Conservation (phyloP, 805 yeast genomes). For the Spathaspora arborariae region DNA sequence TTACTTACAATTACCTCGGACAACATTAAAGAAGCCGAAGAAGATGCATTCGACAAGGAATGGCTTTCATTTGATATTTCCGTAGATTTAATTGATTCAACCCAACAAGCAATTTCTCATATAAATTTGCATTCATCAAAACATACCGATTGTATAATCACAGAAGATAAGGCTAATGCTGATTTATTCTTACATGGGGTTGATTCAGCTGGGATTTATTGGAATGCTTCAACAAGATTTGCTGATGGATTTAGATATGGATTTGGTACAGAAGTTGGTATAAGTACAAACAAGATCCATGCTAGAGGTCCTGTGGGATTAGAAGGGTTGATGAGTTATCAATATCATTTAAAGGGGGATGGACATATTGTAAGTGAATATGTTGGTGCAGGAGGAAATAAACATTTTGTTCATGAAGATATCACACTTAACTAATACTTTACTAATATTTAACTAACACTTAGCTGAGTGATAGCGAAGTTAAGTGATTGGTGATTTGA, state of each 20-base stretch:
- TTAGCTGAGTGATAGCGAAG: too few species aligned
- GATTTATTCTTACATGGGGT: constrained; percentile 76
- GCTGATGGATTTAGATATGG: constrained; percentile 99
- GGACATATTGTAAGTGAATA: constrained; percentile 95
- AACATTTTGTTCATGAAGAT: constrained; percentile 71
- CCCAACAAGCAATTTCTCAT: constrained; percentile 75
- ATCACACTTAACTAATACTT: constrained; percentile 35
- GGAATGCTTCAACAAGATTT: constrained; percentile 96
- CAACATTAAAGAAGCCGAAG: constrained; percentile 46
- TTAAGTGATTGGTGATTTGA: too few species aligned
- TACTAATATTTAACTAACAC: too few species aligned
- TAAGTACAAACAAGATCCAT: constrained; percentile 93
- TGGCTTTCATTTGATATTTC: constrained; percentile 82
- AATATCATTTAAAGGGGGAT: constrained; percentile 84
- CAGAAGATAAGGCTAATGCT: constrained; percentile 69
- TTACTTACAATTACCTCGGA: constrained; percentile 16
- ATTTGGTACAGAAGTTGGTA: constrained; percentile 98
- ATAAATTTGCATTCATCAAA: constrained; percentile 91
- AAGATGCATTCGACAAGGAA: constrained; percentile 76
- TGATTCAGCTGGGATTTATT: constrained; percentile 94
- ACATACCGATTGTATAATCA: constrained; percentile 91
- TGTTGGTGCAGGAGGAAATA: constrained; percentile 86
- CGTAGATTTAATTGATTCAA: constrained; percentile 54
- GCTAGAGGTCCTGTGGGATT: constrained; percentile 99
- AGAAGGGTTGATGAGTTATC: constrained; percentile 94